These are phyloP conservation scores for Trichoderma arundinaceum DNA, from an alignment of 2,329 filamentous ascomycete species.

Conservation along the genomic window DNA sequence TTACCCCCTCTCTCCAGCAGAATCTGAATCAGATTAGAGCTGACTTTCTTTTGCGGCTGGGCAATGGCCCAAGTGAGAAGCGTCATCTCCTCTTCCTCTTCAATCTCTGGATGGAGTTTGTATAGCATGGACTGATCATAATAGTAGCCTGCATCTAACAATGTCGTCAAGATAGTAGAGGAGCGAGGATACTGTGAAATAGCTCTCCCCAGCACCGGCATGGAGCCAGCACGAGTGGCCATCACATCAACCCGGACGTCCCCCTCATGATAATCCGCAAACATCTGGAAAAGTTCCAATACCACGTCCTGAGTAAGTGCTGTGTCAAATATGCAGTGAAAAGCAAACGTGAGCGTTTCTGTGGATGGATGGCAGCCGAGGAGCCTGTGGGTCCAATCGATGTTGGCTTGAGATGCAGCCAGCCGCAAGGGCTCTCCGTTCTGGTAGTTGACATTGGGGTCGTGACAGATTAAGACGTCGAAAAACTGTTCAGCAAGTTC, in stretches of 20 bases:
- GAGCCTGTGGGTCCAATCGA: slow-evolving; percentile 56
- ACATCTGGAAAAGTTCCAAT: slow-evolving; percentile 57
- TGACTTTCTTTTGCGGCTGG: slow-evolving; percentile 67
- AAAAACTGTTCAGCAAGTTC: slow-evolving; percentile 54
- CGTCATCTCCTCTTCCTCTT: slow-evolving; percentile 61
- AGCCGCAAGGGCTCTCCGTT: slow-evolving; percentile 60
- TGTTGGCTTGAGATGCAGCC: slow-evolving; percentile 59
- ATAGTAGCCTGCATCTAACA: slow-evolving; percentile 64
- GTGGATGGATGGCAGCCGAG: slow-evolving; percentile 57
- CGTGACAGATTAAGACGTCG: slow-evolving; percentile 46
- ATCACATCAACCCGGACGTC: slow-evolving; percentile 58
- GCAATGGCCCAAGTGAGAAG: slow-evolving; percentile 66
- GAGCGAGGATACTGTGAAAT: slow-evolving; percentile 62
- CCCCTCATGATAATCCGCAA: slow-evolving; percentile 56
- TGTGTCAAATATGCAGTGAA: slow-evolving; percentile 62
- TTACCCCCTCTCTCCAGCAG: slow-evolving; percentile 56
- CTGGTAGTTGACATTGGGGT: slow-evolving; percentile 56
- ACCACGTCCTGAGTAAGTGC: slow-evolving; percentile 56
- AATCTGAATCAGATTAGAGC: slow-evolving; percentile 61
- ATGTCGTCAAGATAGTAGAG: slow-evolving; percentile 54
- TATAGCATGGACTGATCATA: slow-evolving; percentile 58
- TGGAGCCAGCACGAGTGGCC: slow-evolving; percentile 49
- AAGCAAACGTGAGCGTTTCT: slow-evolving; percentile 57
- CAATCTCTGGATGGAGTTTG: slow-evolving; percentile 52
- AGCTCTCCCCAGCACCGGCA: slow-evolving; percentile 59